Conservation (phyloP, 2,329 filamentous ascomycete species). For the Exophiala calicioides region DNA sequence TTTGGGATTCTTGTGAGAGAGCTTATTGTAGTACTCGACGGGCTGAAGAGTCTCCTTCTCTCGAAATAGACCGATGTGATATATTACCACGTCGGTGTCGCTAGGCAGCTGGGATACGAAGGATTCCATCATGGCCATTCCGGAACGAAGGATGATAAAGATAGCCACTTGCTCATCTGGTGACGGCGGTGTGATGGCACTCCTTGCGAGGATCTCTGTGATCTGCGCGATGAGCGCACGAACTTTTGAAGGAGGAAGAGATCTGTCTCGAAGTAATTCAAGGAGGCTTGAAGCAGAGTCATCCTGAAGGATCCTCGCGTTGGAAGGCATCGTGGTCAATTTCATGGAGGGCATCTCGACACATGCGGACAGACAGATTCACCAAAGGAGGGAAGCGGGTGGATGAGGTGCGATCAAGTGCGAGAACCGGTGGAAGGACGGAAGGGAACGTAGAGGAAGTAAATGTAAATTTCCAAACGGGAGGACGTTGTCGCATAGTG, state of each 20-base stretch:
- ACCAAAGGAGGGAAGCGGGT: neutral
- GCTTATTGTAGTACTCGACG: conserved; percentile 97
- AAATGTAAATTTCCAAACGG: too few species aligned
- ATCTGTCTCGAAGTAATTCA: conserved; percentile 12
- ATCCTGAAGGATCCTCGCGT: neutral
- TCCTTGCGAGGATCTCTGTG: conserved; percentile 31
- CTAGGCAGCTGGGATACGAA: conserved; percentile 35
- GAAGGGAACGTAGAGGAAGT: too few species aligned
- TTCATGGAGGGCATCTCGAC: neutral
- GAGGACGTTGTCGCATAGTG: too few species aligned
- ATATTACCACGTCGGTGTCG: conserved; percentile 64
- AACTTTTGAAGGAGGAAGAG: conserved; percentile 24
- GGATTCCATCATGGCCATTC: conserved; percentile 42
- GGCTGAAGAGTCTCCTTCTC: conserved; percentile 82
- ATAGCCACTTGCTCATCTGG: conserved; percentile 34
- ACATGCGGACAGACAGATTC: neutral
- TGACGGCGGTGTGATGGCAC: conserved; percentile 21
- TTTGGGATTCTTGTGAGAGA: conserved; percentile 42
- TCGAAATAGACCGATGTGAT: conserved; percentile 92
- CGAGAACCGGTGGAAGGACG: neutral
- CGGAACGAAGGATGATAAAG: conserved; percentile 41
- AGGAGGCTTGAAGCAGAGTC: neutral
- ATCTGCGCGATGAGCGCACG: conserved; percentile 30
- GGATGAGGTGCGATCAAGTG: neutral
- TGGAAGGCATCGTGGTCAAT: neutral